Conservation (phyloP, 106 monocot genomes). For the Allium sativum region DNA sequence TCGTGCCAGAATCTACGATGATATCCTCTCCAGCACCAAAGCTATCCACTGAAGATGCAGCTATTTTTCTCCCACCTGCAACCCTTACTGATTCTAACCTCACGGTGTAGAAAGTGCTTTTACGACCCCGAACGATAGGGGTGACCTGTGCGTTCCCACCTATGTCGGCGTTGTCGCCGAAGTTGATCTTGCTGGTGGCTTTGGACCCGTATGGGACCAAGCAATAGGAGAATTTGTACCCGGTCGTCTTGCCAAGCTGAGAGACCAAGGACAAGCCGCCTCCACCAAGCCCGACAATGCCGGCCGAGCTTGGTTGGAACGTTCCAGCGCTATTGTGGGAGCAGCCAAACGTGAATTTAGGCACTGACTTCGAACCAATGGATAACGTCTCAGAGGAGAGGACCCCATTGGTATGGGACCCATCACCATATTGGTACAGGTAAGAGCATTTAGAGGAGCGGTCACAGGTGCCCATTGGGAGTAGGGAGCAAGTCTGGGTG, state of each 20-base stretch:
- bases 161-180: constrained; percentile 17
- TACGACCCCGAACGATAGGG: neutral
- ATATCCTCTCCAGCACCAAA: constrained; percentile 21
- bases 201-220: constrained; percentile 8
- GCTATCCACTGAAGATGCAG: neutral
- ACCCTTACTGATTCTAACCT: constrained; percentile 14
- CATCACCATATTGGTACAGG: constrained; percentile 16
- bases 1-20: constrained; percentile 44
- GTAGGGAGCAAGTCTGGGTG: constrained; percentile 1
- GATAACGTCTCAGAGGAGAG: constrained; percentile 16
- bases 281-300: constrained; percentile 38
- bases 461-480: neutral
- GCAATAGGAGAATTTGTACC: constrained; percentile 43
- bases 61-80: neutral
- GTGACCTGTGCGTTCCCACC: constrained; percentile 8
- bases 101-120: constrained; percentile 16
- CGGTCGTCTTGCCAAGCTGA: constrained; percentile 19
- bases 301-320: constrained; percentile 10
- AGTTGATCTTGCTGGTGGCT: constrained; percentile 12
- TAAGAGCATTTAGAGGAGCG: constrained; percentile 8
- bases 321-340: constrained; percentile 13
- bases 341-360: constrained; percentile 25
- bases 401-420: no score
- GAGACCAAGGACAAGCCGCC: constrained; percentile 32
- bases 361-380: constrained; percentile 6